Base-by-base conservation (phyloP, 495 filamentous ascomycete species). In the Lasiosphaeria ovina region DNA sequence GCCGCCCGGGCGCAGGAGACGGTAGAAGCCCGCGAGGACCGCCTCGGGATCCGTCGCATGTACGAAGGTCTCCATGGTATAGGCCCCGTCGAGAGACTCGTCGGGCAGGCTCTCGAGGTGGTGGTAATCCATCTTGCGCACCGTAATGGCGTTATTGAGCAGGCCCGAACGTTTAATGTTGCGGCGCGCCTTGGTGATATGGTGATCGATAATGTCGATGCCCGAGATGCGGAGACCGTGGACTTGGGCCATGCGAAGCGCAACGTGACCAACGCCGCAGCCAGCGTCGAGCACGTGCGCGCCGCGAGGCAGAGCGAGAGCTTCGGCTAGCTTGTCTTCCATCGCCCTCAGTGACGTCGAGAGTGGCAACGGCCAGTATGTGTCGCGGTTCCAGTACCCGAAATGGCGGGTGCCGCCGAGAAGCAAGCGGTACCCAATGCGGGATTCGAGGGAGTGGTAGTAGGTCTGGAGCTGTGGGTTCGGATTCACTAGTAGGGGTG, bases 11-110 rank as follows among this genome's bases (percentile, higher is more conserved):
- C 71, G 69, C 6, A 85, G 63, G 0, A 85, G 53, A 34, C 79
- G 77, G 65, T 72, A 74, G 65, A 85, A 85, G 44, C 78, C 73
- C 9, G 61, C 54, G 33, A 84, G 60, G 1, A 77, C 82, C 10
- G 70, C 73, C 55, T 74, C 63, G 6, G 77, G 77, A 24, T 85
- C 76, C 1, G 75, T 82, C 6, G 83, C 80, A 61, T 86, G 81
- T 5, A 84, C 81, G 33, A 85, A 75, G 0, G 82, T 85, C 62
- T 86, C 83, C 74, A 84, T 83, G 2, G 82, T 84, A 62, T 85
- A 86, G 53, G 80, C 63, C 16, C 83, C 83, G 59, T 85, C 80
- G 55, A 81, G 76, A 0, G 75, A 77, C 9, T 61, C 64, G 38
- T 62, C 53, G 6, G 62, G 58, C 38, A 81, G 70, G 6, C 56